A percentile compares a stretch with the other conserved stretches of the same genome.
Evolutionary conservation across 306 rosid species (phyloP).

Genomic region (Cicer yamashitae): DNA sequence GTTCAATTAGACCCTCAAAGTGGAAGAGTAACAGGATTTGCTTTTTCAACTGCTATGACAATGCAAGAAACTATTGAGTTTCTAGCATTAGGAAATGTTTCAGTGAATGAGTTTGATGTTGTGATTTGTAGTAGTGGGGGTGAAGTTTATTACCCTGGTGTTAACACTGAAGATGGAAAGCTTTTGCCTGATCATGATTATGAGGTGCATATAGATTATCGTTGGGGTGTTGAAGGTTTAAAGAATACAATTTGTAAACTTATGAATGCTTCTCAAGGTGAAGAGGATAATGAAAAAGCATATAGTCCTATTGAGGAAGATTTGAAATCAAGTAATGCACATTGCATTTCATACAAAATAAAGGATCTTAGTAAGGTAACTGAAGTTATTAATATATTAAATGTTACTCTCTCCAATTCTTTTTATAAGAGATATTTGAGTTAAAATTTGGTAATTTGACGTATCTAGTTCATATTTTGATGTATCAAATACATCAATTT

Average conservation of each 20-base stretch:
- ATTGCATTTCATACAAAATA: slow-evolving; percentile 49
- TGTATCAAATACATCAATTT: too few species aligned
- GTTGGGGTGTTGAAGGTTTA: slow-evolving; percentile 49
- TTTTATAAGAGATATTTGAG: too few species aligned
- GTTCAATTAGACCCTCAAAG: slow-evolving; percentile 47
- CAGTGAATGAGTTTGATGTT: slow-evolving; percentile 49
- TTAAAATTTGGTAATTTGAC: too few species aligned
- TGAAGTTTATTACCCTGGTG: slow-evolving; percentile 52
- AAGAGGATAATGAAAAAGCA: slow-evolving; percentile 30
- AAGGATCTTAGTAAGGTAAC: slow-evolving; percentile 45
- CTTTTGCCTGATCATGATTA: slow-evolving; percentile 47
- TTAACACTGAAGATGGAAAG: slow-evolving; percentile 43
- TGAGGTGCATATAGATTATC: slow-evolving; percentile 45
- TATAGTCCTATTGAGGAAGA: slow-evolving; percentile 44
- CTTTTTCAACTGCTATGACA: slow-evolving; percentile 47
- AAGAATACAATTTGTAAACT: slow-evolving; percentile 47
- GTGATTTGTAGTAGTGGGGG: slow-evolving; percentile 50
- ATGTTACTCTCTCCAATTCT: too few species aligned
- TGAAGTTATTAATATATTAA: not conserved
- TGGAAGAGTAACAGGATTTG: slow-evolving; percentile 47
- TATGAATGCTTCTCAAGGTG: slow-evolving; percentile 38
- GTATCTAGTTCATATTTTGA: too few species aligned
- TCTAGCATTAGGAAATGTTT: slow-evolving; percentile 38
- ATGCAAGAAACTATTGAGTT: slow-evolving; percentile 35
- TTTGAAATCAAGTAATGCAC: slow-evolving; percentile 45